Evolutionary conservation across 805 yeast species (phyloP).

Genomic region (Suhomyces prunicola): DNA sequence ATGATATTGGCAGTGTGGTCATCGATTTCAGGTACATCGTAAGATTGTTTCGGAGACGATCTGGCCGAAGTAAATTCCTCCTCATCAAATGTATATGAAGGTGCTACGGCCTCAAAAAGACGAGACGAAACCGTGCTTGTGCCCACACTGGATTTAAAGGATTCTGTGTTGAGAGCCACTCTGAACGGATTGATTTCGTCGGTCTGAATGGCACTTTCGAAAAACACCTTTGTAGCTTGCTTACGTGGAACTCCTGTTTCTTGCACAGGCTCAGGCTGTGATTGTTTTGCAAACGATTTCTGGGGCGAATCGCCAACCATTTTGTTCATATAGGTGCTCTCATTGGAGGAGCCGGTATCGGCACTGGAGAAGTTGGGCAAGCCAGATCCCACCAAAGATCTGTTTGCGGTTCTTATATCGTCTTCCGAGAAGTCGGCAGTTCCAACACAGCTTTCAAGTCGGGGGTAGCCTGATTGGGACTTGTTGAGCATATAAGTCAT

Average conservation of each 20-base stretch:
- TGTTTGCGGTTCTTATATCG: constrained; percentile 67
- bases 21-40: background rate
- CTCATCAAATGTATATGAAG: constrained; percentile 1
- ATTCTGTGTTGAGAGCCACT: background rate
- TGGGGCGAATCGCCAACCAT: constrained; percentile 10
- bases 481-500: constrained; percentile 68
- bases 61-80: background rate
- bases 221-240: constrained; percentile 3
- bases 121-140: constrained; percentile 3
- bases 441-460: constrained; percentile 61
- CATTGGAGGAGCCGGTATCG: constrained; percentile 19
- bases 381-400: constrained; percentile 62
- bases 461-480: constrained; percentile 52
- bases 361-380: constrained; percentile 70
- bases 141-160: constrained; percentile 2
- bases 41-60: background rate
- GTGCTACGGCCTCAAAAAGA: background rate
- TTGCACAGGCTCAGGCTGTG: background rate
- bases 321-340: constrained; percentile 16
- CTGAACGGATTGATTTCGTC: constrained; percentile 7
- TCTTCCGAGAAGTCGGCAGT: constrained; percentile 59
- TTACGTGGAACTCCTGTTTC: background rate
- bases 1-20: constrained; percentile 29
- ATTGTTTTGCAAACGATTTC: background rate
- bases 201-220: constrained; percentile 7